These are phyloP conservation scores for Lunularia cruciata DNA, from an alignment of 225 moss, liverwort and hornwort species.

Conservation along the genomic window DNA sequence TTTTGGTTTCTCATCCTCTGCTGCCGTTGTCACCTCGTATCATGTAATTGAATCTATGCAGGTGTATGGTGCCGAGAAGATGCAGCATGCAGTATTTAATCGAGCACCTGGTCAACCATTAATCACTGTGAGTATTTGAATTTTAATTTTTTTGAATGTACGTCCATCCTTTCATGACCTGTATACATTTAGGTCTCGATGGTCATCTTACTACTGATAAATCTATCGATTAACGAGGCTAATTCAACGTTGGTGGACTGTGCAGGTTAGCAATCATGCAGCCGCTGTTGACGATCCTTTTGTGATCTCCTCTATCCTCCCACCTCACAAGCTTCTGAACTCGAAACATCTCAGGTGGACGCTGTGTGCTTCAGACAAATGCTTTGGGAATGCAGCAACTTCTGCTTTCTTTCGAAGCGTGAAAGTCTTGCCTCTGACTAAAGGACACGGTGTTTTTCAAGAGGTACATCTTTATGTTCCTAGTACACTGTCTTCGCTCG, in stretches of 20 bases:
- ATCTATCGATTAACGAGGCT: no score
- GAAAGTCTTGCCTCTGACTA: constrained; percentile 86
- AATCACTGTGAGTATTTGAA: constrained; percentile 61
- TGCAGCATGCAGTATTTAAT: constrained; percentile 68
- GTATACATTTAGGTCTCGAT: neutral
- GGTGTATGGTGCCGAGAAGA: constrained; percentile 84
- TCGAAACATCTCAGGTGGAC: constrained; percentile 84
- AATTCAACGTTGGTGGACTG: neutral
- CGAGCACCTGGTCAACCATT: constrained; percentile 75
- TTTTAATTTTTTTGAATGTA: no score
- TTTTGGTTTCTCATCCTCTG: no score
- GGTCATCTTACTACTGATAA: no score
- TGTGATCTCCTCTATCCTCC: constrained; percentile 86
- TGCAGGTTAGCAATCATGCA: constrained; percentile 91
- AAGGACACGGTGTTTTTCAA: constrained; percentile 90
- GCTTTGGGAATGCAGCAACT: constrained; percentile 77
- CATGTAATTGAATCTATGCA: constrained; percentile 35
- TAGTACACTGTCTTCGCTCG: no score
- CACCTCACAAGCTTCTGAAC: constrained; percentile 66
- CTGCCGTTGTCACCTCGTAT: no score
- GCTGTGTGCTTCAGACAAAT: constrained; percentile 90
- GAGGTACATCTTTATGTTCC: no score
- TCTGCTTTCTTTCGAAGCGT: constrained; percentile 94
- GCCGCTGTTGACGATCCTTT: constrained; percentile 97
- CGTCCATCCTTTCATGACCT: no score